Evolutionary conservation across 2,329 filamentous ascomycete genomes (phyloP).

Genomic region (Fusarium virguliforme): DNA sequence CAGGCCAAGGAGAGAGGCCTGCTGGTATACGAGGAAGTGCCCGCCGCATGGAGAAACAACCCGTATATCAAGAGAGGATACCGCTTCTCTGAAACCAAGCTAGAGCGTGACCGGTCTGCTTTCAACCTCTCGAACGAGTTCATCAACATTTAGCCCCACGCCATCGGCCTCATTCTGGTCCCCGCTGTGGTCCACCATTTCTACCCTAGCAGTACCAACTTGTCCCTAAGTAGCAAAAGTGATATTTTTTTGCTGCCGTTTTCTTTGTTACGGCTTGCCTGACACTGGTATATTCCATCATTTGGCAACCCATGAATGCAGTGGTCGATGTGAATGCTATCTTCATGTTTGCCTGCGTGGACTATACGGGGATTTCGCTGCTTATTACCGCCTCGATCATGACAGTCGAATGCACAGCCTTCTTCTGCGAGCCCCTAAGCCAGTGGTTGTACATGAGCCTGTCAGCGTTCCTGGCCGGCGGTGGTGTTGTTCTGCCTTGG

Average conservation of each 20-base stretch:
- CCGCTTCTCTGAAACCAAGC: conserved; percentile 91
- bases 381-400: conserved; percentile 97
- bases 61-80: conserved; percentile 93
- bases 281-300: conserved; percentile 92
- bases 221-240: conserved; percentile 86
- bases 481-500: conserved; percentile 94
- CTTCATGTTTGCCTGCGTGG: conserved; percentile 96
- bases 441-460: conserved; percentile 88
- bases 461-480: conserved; percentile 85
- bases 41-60: conserved; percentile 93
- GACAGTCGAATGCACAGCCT: conserved; percentile 98
- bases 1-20: conserved; percentile 85
- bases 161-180: conserved; percentile 87
- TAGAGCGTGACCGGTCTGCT: conserved; percentile 88
- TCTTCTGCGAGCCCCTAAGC: conserved; percentile 94
- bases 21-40: conserved; percentile 90
- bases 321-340: conserved; percentile 91
- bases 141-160: conserved; percentile 98
- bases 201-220: conserved; percentile 90
- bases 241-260: conserved; percentile 90
- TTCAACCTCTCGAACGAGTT: conserved; percentile 92
- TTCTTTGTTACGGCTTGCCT: conserved; percentile 98
- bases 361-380: conserved; percentile 97
- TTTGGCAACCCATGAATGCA: conserved; percentile 99
- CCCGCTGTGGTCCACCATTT: conserved; percentile 94